A percentile compares a stretch with the other conserved stretches of the same genome.
Evolutionary conservation across 164 flowering plant genomes (phyloP).

Genomic region (Brasenia schreberi): DNA sequence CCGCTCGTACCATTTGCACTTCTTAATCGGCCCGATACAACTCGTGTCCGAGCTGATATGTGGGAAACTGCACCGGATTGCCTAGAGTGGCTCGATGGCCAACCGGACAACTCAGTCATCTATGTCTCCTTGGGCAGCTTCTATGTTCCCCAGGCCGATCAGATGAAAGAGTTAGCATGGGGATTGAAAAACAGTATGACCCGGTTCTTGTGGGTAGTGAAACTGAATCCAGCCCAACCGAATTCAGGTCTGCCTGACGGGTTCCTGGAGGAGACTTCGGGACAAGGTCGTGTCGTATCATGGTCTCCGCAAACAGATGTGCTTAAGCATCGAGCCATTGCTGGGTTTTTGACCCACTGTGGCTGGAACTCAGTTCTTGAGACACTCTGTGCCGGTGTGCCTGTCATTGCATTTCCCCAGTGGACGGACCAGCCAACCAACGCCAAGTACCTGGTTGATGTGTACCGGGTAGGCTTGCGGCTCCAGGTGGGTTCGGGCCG

Average conservation of each 20-base stretch:
- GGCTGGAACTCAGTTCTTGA: constrained; percentile 82
- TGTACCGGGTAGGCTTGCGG: constrained; percentile 36
- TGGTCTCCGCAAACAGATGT: constrained; percentile 66
- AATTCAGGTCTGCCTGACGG: constrained; percentile 22
- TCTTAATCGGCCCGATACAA: background rate
- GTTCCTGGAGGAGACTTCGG: constrained; percentile 32
- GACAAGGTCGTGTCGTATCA: constrained; percentile 41
- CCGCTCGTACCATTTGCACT: constrained; percentile 33
- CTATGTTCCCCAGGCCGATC: constrained; percentile 25
- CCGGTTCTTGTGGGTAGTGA: constrained; percentile 55
- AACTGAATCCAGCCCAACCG: background rate
- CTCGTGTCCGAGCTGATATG: constrained; percentile 27
- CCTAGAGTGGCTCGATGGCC: constrained; percentile 45
- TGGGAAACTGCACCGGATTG: constrained; percentile 29
- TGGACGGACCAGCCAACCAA: constrained; percentile 72
- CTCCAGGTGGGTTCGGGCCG: constrained; percentile 21
- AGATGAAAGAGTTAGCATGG: constrained; percentile 47
- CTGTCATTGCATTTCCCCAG: constrained; percentile 44
- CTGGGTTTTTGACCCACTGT: constrained; percentile 65
- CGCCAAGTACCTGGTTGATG: constrained; percentile 51
- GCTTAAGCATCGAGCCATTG: constrained; percentile 41
- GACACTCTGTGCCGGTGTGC: constrained; percentile 37
- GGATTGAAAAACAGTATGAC: constrained; percentile 30
- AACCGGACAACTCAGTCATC: constrained; percentile 33
- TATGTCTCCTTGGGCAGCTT: constrained; percentile 61